Conservation (phyloP, 345 rosid species). For the Rhizophora apiculata region DNA sequence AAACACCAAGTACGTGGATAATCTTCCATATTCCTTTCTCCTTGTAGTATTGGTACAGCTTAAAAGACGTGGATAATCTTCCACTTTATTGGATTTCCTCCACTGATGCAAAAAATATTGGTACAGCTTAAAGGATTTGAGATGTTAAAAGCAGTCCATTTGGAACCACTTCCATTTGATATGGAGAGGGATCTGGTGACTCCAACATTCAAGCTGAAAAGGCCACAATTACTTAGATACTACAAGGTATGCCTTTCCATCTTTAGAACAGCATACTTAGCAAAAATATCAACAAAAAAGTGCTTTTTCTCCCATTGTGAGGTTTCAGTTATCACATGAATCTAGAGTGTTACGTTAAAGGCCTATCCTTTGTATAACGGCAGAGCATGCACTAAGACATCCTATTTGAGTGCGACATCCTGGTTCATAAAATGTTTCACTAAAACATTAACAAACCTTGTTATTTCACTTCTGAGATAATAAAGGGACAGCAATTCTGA, state of each 20-base stretch:
- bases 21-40: constrained; percentile 1
- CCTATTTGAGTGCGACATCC: too few species aligned
- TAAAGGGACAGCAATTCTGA: not conserved
- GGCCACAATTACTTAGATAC: constrained; percentile 79
- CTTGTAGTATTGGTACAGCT: not conserved
- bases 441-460: not conserved
- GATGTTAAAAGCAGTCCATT: constrained; percentile 72
- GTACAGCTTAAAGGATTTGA: constrained; percentile 88
- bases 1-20: constrained; percentile 50
- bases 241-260: constrained; percentile 61
- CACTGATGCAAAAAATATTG: constrained; percentile 16
- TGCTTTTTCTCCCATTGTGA: too few species aligned
- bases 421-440: too few species aligned
- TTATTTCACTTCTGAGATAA: not conserved
- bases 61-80: constrained; percentile 19
- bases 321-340: too few species aligned
- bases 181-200: constrained; percentile 82
- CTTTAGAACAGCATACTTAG: not conserved
- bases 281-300: not conserved
- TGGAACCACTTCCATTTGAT: constrained; percentile 79
- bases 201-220: constrained; percentile 85
- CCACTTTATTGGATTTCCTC: not conserved
- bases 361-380: too few species aligned
- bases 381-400: too few species aligned
- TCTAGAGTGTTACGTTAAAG: too few species aligned